Evolutionary conservation across 371 early-diverging fungal species (phyloP), one percentile per base, ranked within the genome.

Genomic region (Saksenaea vasiformis): DNA sequence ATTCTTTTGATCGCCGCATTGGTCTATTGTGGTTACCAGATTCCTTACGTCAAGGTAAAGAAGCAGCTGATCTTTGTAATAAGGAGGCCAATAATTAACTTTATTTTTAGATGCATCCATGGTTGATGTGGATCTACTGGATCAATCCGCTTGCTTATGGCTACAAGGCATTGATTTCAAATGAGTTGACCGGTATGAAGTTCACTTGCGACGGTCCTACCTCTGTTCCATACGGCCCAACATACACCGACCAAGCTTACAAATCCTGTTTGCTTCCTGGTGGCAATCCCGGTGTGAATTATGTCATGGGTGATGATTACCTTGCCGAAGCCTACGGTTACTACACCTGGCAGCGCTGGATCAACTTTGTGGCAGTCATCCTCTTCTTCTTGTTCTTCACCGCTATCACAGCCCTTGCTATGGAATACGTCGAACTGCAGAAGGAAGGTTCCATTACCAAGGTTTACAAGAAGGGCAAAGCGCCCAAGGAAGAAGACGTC

Each of bases 111-210:
- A 90, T 91, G 90, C 84, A 89, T 61, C 88, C 86, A 27, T 90
- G 88, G 87, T 80, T 91, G 26, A 73, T 80, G 56, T 90, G 89
- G 90, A 83, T 90, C 34, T 87, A 83, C 70, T 90, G 87, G 85
- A 83, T 89, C 58, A 87, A 84, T 41, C 87, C 91, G 24, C 73
- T 91, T 43, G 85, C 87, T 2, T 90, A 90, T 61, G 86, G 88
- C 9, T 84, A 83, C 68, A 78, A 84, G 65, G 86, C 89, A 7
- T 74, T 91, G 51, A 64, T 88, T 44, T 80, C 83, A 13, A 91
- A 90, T 72, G 92, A 91, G 71, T 83, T 86, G 70, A 70, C 66
- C 15, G 78, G 80, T 19, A 67, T 80, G 53, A 22, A 74, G 10
- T 73, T 67, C 44, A 38, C 76, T 47, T 73, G 77, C 47, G 67